Evolutionary conservation across 169 alveolate genomes (phyloP), one percentile per base, ranked within the genome.

Genomic region (Plasmodium malariae): DNA sequence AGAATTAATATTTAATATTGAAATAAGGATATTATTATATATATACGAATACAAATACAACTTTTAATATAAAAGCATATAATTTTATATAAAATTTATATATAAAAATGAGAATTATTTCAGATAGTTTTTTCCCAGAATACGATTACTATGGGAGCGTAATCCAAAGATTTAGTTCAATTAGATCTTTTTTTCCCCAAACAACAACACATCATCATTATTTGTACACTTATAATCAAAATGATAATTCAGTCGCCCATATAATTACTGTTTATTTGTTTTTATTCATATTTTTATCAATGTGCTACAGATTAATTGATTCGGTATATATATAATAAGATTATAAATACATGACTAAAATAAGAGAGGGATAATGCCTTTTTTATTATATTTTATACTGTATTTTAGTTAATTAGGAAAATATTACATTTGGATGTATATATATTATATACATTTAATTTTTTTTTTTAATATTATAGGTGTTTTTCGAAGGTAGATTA

Each of bases 281-380:
- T 4, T 36, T 65, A 28, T 11, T 65, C 12, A 30, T 65, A 48
- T 65, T 65, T 36, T 36, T 65, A 36, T 14, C 74, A 0, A 0
- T 65, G 12, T 65, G 74, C 74, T 65, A 65, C 28, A 65, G 74
- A 65, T 65, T 65, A 65, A 65, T 65, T 65, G 74, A 65, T 36
- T 30, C 14, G 40, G 74, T 65, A 65, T 17, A n/a, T 5, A n/a
- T 7, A n/a, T 12, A 40, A 24, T 65, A 32, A 65, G 34, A 65
- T 30, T 65, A n/a, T 21, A 14, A 2, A 2, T 17, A 0, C 9
- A 36, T 54, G n/a, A n/a, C n/a, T n/a, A n/a, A n/a, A n/a, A n/a
- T n/a, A n/a, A n/a, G n/a, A 34, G 19, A 65, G 74, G 51, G 19
- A n/a, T n/a, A n/a, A n/a, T n/a, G n/a, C n/a, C 11, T 65, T 30